Evolutionary conservation across 495 filamentous ascomycete species (phyloP), one percentile per base, ranked within the genome.

Genomic region (Haplographium delicatum): DNA sequence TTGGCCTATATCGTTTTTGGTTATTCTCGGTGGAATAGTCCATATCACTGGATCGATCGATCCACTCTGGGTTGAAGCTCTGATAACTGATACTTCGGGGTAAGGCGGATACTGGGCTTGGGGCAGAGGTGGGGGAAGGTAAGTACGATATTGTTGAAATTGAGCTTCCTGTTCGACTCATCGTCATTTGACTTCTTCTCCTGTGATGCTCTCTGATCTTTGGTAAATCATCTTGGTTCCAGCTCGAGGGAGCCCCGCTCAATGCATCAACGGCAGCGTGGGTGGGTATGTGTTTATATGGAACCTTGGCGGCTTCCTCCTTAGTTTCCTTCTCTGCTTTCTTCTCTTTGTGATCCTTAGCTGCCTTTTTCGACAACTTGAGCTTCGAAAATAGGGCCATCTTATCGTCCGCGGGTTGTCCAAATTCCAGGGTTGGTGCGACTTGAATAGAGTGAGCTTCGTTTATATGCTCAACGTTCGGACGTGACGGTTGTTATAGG

Each of bases 201-300:
- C 57, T 51, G 52, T 62, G 55, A 27, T 62, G 58, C 19, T 59
- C 50, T 38, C 39, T 51, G 53, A 62, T 62, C 47, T 59, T 57
- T 1, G 41, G 18, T n/a, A 50, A 20, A 42, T 62, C 60, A 19
- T 51, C 53, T 25, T 44, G 59, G 46, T 67, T 69, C 71, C 72
- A 79, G 20, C 60, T 68, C 0, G 70, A 62, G 5, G 79, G 80
- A 2, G 73, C 72, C 15, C 71, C 68, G n/a, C 71, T 66, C 33
- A 81, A 46, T 41, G 81, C 74, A 56, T 85, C 78, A 31, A 66
- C 58, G 42, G 74, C 74, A 33, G 78, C 78, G 63, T 82, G 78
- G 25, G 66, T 77, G 19, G 75, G 74, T n/a, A 79, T 58, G 52
- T 82, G 78, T 50, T 62, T 69, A 58, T 82, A 82, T 15, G 71